These are phyloP conservation scores for Rhynchospora tenuis DNA, from an alignment of 176 grass and related monocot genomes.

Conservation along the genomic window DNA sequence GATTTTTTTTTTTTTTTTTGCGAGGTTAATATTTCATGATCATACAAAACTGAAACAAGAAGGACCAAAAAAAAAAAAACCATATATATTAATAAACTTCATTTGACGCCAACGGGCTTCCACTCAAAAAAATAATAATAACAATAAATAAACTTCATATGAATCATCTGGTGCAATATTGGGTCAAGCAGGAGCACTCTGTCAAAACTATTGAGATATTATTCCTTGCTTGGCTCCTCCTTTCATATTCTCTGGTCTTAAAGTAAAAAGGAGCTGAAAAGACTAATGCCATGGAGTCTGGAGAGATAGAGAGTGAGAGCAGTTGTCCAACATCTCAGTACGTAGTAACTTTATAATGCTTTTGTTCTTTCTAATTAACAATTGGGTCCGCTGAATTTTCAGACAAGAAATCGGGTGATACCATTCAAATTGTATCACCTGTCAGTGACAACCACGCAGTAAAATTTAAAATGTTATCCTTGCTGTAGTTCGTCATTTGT, in stretches of 20 bases:
- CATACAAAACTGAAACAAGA: no score
- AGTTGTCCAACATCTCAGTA: conserved; percentile 47
- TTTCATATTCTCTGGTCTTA: conserved; percentile 13
- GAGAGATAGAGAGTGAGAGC: conserved; percentile 25
- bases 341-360: conserved; percentile 20
- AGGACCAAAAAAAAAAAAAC: no score
- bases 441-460: background rate
- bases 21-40: no score
- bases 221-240: conserved; percentile 54
- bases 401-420: conserved; percentile 13
- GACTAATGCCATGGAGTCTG: conserved; percentile 25
- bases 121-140: no score
- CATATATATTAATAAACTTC: no score
- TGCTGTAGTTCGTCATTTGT: background rate
- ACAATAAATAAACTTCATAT: no score
- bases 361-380: conserved; percentile 37
- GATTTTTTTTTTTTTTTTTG: no score
- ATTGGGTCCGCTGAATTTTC: conserved; percentile 21
- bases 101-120: no score
- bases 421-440: background rate
- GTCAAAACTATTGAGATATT: conserved; percentile 22
- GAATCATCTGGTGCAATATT: background rate
- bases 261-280: conserved; percentile 51
- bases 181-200: background rate
- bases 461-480: background rate